phyloP scores from a whole-genome alignment of 257 asterid species.

The Eucommia ulmoides region DNA sequence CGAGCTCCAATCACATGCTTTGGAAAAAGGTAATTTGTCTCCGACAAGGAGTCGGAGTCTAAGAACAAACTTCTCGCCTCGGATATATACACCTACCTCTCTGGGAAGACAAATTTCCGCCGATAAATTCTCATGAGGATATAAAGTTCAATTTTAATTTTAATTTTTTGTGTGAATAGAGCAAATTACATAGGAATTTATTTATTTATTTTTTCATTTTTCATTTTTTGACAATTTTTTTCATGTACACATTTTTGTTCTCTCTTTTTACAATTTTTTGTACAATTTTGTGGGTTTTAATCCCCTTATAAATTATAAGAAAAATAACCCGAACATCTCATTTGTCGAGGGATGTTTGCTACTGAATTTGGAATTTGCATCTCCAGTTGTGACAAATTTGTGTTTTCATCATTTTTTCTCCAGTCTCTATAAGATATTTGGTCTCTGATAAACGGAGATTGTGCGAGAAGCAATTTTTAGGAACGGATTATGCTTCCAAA shows the following conservation, averaged over 20 bases:
- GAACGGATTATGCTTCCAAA: no score
- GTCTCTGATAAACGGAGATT: no score
- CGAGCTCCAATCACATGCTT: constrained; percentile 59
- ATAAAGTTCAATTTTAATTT: constrained; percentile 24
- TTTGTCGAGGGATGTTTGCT: no score
- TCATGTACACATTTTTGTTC: constrained; percentile 14
- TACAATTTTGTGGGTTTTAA: constrained; percentile 22
- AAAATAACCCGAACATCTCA: no score
- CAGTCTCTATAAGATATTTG: no score
- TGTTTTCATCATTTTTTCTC: no score
- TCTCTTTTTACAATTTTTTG: constrained; percentile 6
- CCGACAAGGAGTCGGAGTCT: constrained; percentile 41
- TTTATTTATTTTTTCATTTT: no score
- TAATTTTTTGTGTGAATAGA: constrained; percentile 21
- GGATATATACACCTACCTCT: constrained; percentile 30
- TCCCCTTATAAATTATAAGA: constrained; percentile 14
- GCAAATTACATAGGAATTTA: constrained; percentile 30
- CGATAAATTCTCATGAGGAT: constrained; percentile 14
- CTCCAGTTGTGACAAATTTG: no score
- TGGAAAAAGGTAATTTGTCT: constrained; percentile 59
- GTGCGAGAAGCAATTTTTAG: no score
- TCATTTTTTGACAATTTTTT: constrained; percentile 23
- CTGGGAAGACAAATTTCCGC: constrained; percentile 19
- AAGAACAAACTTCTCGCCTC: constrained; percentile 26
- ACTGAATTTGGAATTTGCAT: no score